Conservation (phyloP, 768 basidiomycete species). For the Rhizopogon rudus region DNA sequence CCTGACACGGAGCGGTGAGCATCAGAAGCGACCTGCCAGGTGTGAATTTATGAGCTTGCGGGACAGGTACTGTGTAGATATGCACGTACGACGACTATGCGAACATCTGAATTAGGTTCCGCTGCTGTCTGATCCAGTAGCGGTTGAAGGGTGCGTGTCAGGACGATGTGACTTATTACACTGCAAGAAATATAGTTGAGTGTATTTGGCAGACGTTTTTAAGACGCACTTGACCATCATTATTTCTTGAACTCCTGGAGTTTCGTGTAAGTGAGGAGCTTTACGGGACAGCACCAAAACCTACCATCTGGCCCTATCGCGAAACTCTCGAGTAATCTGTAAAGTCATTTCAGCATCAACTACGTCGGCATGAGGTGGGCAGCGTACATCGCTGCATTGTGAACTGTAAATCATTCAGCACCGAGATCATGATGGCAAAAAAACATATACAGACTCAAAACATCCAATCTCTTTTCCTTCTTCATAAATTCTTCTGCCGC, state of each 20-base stretch:
- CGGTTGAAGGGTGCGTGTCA: slow-evolving; percentile 51
- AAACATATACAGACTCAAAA: slow-evolving; percentile 37
- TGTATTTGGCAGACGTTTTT: not conserved
- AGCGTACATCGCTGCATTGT: slow-evolving; percentile 50
- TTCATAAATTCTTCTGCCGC: slow-evolving; percentile 45
- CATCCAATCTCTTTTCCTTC: slow-evolving; percentile 49
- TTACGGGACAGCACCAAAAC: not conserved
- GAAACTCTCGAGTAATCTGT: slow-evolving; percentile 17
- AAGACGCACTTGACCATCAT: slow-evolving; percentile 40
- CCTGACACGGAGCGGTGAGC: slow-evolving; percentile 18
- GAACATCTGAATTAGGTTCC: slow-evolving; percentile 47
- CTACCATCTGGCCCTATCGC: slow-evolving; percentile 23
- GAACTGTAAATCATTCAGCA: slow-evolving; percentile 32
- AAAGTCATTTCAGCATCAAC: not conserved
- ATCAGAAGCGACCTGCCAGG: slow-evolving; percentile 29
- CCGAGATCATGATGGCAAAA: not conserved
- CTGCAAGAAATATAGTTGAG: slow-evolving; percentile 18
- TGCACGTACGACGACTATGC: slow-evolving; percentile 51
- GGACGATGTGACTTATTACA: slow-evolving; percentile 50
- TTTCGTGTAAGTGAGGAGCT: not conserved
- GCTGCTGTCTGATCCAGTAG: slow-evolving; percentile 45
- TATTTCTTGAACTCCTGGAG: slow-evolving; percentile 32
- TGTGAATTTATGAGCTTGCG: not conserved
- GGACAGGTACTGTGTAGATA: slow-evolving; percentile 1
- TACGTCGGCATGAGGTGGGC: not conserved